phyloP scores from a whole-genome alignment of 2,329 filamentous ascomycete genomes.

The Thielaviopsis punctulata region DNA sequence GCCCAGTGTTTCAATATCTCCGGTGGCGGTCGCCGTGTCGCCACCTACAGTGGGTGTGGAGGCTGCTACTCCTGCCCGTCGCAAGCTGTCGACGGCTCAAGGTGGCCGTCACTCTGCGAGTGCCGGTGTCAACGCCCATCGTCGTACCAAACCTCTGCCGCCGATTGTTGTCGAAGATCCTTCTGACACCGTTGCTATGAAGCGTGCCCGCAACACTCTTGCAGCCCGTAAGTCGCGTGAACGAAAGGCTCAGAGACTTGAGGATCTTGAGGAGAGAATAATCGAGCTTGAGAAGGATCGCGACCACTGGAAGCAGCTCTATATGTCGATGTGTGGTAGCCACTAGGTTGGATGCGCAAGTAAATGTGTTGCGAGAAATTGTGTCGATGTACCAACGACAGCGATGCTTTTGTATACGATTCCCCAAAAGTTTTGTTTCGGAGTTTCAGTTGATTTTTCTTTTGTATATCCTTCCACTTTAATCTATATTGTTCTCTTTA shows the following conservation, averaged over 20 bases:
- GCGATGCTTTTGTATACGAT: not conserved
- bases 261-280: constrained; percentile 58
- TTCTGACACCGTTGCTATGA: constrained; percentile 60
- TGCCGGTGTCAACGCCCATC: constrained; percentile 53
- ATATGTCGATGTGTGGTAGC: constrained; percentile 14
- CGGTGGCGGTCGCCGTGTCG: not conserved
- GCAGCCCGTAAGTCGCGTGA: constrained; percentile 86
- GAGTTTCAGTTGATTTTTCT: not conserved
- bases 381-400: not conserved
- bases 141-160: constrained; percentile 65
- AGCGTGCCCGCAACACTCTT: constrained; percentile 84
- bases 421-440: not conserved
- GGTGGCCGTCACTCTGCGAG: constrained; percentile 45
- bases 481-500: not conserved
- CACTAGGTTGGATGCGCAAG: not conserved
- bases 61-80: not conserved
- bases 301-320: constrained; percentile 46
- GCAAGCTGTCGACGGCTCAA: constrained; percentile 13
- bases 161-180: constrained; percentile 63
- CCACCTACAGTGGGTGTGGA: not conserved
- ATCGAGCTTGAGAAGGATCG: constrained; percentile 48
- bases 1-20: constrained; percentile 3
- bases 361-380: not conserved
- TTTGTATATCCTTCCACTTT: not conserved
- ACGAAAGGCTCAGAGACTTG: constrained; percentile 62